Evolutionary conservation across 1,284 basidiomycete genomes (phyloP).

Genomic region (Sparassis latifolia): DNA sequence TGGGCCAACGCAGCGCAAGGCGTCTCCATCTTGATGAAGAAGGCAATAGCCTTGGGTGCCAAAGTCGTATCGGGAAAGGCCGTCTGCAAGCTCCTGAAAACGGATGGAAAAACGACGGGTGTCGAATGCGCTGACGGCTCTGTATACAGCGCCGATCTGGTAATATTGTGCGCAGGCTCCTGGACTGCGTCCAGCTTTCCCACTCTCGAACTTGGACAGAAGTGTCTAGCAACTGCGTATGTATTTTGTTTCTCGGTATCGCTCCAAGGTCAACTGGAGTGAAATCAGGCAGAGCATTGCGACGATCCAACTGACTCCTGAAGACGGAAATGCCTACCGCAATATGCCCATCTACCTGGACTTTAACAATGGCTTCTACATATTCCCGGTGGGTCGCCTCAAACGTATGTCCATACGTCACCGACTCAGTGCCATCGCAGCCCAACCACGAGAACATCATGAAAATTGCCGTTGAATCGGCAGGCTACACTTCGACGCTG

Average conservation of each 20-base stretch:
- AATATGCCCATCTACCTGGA: conserved; percentile 69
- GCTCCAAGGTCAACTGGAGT: neutral
- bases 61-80: conserved; percentile 51
- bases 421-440: conserved; percentile 28
- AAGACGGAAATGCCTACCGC: conserved; percentile 61
- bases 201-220: conserved; percentile 40
- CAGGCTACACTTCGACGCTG: conserved; percentile 53
- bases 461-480: conserved; percentile 68
- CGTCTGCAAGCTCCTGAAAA: conserved; percentile 43
- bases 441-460: conserved; percentile 65
- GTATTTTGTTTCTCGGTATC: conserved; percentile 8
- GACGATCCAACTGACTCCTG: conserved; percentile 64
- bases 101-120: conserved; percentile 44
- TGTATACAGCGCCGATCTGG: conserved; percentile 43
- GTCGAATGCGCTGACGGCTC: conserved; percentile 62
- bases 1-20: conserved; percentile 82
- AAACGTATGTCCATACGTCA: neutral
- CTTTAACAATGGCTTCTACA: conserved; percentile 64
- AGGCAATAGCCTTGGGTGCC: conserved; percentile 56
- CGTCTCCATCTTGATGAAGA: conserved; percentile 48
- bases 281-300: conserved; percentile 65
- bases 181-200: conserved; percentile 83
- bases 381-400: conserved; percentile 59
- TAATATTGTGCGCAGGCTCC: conserved; percentile 69
- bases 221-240: conserved; percentile 67